phyloP scores from a whole-genome alignment of 768 basidiomycete species.

The Suillus variegatus region DNA sequence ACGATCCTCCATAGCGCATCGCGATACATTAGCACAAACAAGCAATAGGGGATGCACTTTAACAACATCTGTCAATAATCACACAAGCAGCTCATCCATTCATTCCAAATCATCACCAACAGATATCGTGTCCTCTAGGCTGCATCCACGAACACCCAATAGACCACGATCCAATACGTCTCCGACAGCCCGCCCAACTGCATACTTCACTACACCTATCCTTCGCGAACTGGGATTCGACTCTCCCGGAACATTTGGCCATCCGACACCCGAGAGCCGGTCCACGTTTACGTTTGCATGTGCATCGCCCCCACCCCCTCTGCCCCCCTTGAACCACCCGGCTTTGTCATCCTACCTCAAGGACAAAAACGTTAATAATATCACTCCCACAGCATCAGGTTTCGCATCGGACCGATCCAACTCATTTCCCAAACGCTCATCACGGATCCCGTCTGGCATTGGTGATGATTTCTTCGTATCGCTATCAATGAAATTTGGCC shows the following conservation, averaged over 20 bases:
- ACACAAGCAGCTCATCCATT: conserved; percentile 9
- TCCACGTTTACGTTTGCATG: conserved; percentile 23
- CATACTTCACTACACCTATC: conserved; percentile 28
- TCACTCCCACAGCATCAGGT: conserved; percentile 8
- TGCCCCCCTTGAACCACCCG: conserved; percentile 54
- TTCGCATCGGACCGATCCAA: conserved; percentile 24
- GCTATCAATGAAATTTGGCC: conserved; percentile 27
- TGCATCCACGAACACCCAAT: conserved; percentile 28
- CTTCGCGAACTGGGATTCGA: conserved; percentile 25
- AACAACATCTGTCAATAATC: background rate
- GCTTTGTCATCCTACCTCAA: conserved; percentile 23
- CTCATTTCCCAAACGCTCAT: conserved; percentile 20
- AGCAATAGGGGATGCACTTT: background rate
- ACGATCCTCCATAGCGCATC: conserved; percentile 13
- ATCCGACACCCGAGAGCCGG: conserved; percentile 33
- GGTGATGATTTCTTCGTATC: conserved; percentile 24
- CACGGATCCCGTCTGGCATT: conserved; percentile 8
- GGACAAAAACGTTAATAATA: conserved; percentile 8
- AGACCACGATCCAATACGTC: conserved; percentile 21
- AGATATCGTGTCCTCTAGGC: conserved; percentile 28
- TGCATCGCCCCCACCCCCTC: conserved; percentile 47
- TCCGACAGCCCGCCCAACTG: conserved; percentile 14
- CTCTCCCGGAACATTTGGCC: conserved; percentile 45
- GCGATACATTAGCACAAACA: conserved; percentile 7
- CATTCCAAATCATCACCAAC: conserved; percentile 34